phyloP scores from a whole-genome alignment of 73 alveolate genomes.

The Durusdinium trenchii region DNA sequence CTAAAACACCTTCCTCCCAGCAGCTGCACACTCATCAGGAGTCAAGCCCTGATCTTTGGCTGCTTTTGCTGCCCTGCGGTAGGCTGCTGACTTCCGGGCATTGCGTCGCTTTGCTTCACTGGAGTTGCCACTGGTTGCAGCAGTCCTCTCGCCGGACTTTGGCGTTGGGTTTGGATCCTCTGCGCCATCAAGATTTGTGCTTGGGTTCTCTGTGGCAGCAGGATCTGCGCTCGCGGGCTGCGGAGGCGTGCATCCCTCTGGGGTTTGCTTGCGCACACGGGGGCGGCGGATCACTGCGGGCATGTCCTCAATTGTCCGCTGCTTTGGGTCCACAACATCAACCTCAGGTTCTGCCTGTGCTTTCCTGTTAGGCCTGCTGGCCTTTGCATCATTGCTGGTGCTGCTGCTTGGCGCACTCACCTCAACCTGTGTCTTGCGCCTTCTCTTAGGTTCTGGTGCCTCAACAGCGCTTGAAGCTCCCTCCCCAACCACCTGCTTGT shows the following conservation, averaged over 20 bases:
- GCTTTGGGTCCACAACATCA: background rate
- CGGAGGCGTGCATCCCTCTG: too few relatives aligned
- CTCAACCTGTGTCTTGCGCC: background rate
- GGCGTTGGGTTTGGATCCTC: background rate
- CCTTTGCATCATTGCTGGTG: background rate
- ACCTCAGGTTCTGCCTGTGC: background rate
- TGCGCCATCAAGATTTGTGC: too few relatives aligned
- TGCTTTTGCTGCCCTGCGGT: conserved; percentile 31
- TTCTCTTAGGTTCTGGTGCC: background rate
- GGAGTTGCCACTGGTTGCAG: background rate
- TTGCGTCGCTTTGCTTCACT: background rate
- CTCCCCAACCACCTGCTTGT: too few relatives aligned
- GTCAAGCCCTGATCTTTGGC: conserved; percentile 12
- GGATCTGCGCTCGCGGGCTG: too few relatives aligned
- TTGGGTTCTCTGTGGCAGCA: too few relatives aligned
- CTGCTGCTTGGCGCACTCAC: conserved; percentile 15
- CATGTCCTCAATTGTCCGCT: background rate
- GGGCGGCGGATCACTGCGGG: background rate
- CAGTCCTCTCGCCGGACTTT: background rate
- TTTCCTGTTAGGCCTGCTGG: background rate
- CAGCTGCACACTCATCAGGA: background rate
- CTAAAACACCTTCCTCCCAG: background rate
- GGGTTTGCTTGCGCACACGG: too few relatives aligned
- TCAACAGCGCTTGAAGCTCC: background rate
- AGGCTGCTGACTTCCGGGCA: conserved; percentile 20